Base-by-base conservation (phyloP, 805 yeast genomes). In the Suhomyces prunicola region DNA sequence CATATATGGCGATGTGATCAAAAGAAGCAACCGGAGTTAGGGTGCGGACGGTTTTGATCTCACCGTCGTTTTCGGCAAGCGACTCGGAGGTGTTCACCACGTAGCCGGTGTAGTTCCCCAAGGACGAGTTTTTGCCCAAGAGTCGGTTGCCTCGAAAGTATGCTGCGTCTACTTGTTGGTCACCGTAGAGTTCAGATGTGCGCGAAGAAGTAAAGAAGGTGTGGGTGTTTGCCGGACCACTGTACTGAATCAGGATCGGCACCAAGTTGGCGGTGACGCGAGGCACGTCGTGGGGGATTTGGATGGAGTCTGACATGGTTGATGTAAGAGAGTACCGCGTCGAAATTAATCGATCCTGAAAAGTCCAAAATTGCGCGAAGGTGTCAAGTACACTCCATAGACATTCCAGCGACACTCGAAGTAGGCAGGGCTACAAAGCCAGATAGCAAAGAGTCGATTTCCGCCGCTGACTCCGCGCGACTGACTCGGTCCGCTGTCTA, bases 141-240 rank as follows among this genome's bases (percentile, higher is more conserved):
- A 72, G 57, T 54, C 64, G 69, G 51, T 71, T 63, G 1, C 77
- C 77, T 59, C 77, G 59, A 50, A 70, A 72, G 57, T 65, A 71
- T 5, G 72, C 69, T 2, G 63, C 55, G 4, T 56, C 56, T 7
- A 51, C 54, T 2, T 50, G 53, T 22, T 54, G 49, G 22, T 54
- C 60, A 7, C 51, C 54, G 33, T 41, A 24, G 27, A 47, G 47
- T 50, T 65, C 68, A 6, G 23, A 44, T 8, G 56, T 51, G 36
- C 70, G 71, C 15, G 73, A 60, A 6, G 70, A 66, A 1, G 73
- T 62, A 52, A 70, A 72, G 51, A 58, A 70, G 6, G 65, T 70
- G 12, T 54, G 47, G 1, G 76, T 69, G 33, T 68, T 66, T 7
- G 74, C 75, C 6, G 63, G 54, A 1, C 76, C 76, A n/a, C 42